phyloP scores from a whole-genome alignment of 768 basidiomycete species.

The Lactarius sp. region DNA sequence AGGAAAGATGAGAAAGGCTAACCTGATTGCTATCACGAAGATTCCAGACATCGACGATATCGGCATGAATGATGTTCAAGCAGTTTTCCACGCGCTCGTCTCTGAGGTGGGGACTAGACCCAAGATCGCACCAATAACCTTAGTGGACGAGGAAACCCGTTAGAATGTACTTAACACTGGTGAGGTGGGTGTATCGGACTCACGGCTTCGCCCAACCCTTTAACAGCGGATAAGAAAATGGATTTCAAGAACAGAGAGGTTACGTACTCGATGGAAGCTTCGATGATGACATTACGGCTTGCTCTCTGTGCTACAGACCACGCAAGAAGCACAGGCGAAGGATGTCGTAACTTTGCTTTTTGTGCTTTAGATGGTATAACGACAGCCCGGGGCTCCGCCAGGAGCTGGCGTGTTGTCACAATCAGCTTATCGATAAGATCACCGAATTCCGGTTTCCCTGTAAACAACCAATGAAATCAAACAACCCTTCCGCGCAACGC shows the following conservation, averaged over 20 bases:
- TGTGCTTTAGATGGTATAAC: background rate
- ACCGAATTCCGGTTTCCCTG: too few relatives aligned
- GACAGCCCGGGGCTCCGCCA: background rate
- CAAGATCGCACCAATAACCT: conserved; percentile 16
- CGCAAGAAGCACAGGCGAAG: background rate
- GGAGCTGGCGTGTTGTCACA: background rate
- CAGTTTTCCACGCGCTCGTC: background rate
- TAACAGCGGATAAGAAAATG: background rate
- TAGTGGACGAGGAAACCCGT: background rate
- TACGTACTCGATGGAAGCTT: conserved; percentile 13
- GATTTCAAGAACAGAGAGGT: background rate
- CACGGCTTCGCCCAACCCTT: conserved; percentile 10
- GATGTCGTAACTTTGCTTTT: background rate
- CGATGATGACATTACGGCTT: background rate
- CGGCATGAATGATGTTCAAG: conserved; percentile 4
- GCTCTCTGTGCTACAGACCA: conserved; percentile 14
- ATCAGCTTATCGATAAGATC: background rate
- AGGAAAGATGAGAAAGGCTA: background rate
- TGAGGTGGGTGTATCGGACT: background rate
- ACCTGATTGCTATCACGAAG: conserved; percentile 1
- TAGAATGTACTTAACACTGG: background rate
- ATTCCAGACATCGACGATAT: conserved; percentile 10
- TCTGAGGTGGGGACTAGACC: background rate
- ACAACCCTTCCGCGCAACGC: too few relatives aligned
- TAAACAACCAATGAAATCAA: too few relatives aligned